Conservation (phyloP, 225 moss, liverwort and hornwort genomes). For the Physcomitrium patens region DNA sequence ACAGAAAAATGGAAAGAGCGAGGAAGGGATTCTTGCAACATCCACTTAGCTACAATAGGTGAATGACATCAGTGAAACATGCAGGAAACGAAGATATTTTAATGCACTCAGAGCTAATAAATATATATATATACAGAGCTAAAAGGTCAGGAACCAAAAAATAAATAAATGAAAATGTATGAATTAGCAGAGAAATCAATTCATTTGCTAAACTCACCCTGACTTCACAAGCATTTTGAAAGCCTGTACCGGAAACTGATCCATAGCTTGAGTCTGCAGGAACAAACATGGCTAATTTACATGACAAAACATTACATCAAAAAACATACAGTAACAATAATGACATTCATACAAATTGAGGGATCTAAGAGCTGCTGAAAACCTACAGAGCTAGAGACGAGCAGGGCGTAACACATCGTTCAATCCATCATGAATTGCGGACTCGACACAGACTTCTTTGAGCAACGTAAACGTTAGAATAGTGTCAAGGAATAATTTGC, state of each 20-base stretch:
- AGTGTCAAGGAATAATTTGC: background rate
- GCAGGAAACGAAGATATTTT: background rate
- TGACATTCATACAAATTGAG: background rate
- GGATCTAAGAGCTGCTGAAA: background rate
- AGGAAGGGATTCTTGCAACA: background rate
- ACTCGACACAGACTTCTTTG: background rate
- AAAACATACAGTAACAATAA: background rate
- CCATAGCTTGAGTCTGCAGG: conserved; percentile 81
- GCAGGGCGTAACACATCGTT: background rate
- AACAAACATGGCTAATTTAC: conserved; percentile 10
- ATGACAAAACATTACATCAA: background rate
- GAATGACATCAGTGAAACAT: conserved; percentile 1
- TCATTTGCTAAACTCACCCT: conserved; percentile 49
- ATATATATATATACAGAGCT: too few relatives aligned
- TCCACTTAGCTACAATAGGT: background rate
- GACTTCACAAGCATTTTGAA: conserved; percentile 75
- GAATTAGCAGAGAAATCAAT: background rate
- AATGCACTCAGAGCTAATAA: too few relatives aligned
- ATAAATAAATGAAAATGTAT: background rate
- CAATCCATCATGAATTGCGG: background rate
- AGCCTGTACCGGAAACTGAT: conserved; percentile 63
- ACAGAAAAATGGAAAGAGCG: too few relatives aligned
- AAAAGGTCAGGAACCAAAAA: background rate
- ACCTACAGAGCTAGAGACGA: background rate
- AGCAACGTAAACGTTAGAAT: background rate